A percentile compares a stretch with the other conserved stretches of the same genome.
These are phyloP conservation scores for Tanacetum coccineum DNA, from an alignment of 129 eudicot species.

Conservation along the genomic window DNA sequence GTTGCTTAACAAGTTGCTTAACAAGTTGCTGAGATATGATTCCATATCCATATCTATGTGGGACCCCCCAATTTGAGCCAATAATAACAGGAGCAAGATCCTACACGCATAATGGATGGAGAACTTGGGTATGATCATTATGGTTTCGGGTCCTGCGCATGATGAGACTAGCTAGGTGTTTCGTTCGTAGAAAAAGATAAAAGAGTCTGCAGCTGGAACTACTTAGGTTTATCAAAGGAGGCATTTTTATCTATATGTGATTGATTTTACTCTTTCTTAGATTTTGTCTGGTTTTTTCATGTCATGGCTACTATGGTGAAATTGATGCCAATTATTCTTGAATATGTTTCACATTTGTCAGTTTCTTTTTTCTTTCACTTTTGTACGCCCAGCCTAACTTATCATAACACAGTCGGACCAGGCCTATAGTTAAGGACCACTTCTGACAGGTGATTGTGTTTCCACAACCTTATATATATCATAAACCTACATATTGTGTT, in stretches of 20 bases:
- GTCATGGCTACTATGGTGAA: slow-evolving; percentile 17
- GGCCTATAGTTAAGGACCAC: too few relatives aligned
- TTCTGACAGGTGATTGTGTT: too few relatives aligned
- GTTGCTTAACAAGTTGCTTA: too few relatives aligned
- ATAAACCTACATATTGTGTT: too few relatives aligned
- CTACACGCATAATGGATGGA: slow-evolving; percentile 33
- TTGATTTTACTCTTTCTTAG: slow-evolving; percentile 25
- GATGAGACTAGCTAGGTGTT: slow-evolving; percentile 14
- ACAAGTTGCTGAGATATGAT: too few relatives aligned
- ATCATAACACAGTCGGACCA: too few relatives aligned
- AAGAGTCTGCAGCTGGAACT: slow-evolving; percentile 9
- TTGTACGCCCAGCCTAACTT: too few relatives aligned
- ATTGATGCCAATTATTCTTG: slow-evolving; percentile 6
- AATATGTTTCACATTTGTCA: background rate
- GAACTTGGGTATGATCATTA: slow-evolving; percentile 56
- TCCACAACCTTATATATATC: too few relatives aligned
- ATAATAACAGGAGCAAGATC: slow-evolving; percentile 62
- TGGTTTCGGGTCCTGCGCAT: slow-evolving; percentile 39
- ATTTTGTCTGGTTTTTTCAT: slow-evolving; percentile 7
- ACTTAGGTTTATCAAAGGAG: slow-evolving; percentile 19
- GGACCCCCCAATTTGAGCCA: too few relatives aligned
- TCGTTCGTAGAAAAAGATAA: slow-evolving; percentile 24
- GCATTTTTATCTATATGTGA: slow-evolving; percentile 40
- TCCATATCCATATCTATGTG: too few relatives aligned
- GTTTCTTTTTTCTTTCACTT: slow-evolving; percentile 7